These are phyloP conservation scores for Postia placenta DNA, from an alignment of 768 basidiomycete genomes.

Conservation along the genomic window DNA sequence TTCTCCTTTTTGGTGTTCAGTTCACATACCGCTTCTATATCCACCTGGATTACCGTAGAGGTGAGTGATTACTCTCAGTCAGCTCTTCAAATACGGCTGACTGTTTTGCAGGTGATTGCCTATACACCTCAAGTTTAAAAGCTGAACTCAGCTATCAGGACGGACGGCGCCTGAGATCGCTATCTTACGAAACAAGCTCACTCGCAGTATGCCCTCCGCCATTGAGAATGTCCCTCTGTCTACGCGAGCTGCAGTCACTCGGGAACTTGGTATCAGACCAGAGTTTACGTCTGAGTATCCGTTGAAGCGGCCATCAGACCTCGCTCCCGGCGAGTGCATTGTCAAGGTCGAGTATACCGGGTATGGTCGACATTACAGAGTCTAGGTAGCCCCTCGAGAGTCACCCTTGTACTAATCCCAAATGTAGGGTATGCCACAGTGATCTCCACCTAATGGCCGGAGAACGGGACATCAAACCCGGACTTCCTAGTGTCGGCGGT, in stretches of 20 bases:
- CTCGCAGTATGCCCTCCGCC: no score
- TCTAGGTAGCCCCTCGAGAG: background rate
- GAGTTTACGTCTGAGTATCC: conserved; percentile 33
- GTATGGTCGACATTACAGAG: conserved; percentile 37
- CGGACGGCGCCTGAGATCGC: no score
- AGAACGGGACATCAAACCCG: background rate
- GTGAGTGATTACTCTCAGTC: no score
- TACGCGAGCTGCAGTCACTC: conserved; percentile 17
- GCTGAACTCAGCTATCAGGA: no score
- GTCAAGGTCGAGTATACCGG: conserved; percentile 67
- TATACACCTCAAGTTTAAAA: no score
- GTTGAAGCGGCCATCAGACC: conserved; percentile 43
- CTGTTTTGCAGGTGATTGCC: no score
- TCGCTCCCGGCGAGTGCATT: conserved; percentile 61
- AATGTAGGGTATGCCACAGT: conserved; percentile 12
- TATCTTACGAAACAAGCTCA: no score
- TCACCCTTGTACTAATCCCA: background rate
- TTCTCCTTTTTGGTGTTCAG: no score
- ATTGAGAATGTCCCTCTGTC: conserved; percentile 25
- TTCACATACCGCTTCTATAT: no score
- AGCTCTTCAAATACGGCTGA: no score
- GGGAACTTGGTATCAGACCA: background rate
- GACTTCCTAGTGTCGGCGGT: conserved; percentile 58
- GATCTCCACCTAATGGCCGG: conserved; percentile 6
- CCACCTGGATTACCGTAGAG: no score